Evolutionary conservation across 2,329 filamentous ascomycete genomes (phyloP), one percentile per base, ranked within the genome.

Genomic region (Scytalidium lignicola): DNA sequence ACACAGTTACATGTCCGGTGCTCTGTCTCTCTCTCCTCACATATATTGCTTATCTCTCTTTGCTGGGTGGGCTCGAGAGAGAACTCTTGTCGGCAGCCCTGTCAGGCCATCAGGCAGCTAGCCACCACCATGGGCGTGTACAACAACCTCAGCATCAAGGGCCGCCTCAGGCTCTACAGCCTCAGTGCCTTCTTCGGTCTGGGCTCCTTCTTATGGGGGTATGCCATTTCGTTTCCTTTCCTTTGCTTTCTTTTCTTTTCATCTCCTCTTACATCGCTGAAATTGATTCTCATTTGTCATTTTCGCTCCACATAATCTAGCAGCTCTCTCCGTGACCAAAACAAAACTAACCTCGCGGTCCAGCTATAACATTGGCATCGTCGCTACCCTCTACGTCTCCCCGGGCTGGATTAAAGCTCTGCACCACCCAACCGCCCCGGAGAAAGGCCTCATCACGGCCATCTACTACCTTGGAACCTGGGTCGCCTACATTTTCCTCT

Each of bases 401-500:
- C 73, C 73, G 0, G 78, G 78, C 17, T 82, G 78, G 65, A 64
- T 66, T n/a, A 61, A 67, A 17, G 65, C 72, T 6, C 68, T 80
- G 10, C 62, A 71, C 44, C 57, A 72, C 21, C 75, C 71, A 5
- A 67, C 64, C 1, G 69, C 76, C 2, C 63, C 70, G 5, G 67
- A 68, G 44, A 78, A 68, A 45, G 78, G 78, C 7, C 61, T 76
- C 37, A 73, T 82, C 57, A 80, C 78, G 1, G 74, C 71, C 39
- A 72, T 79, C 28, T 82, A 82, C 66, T 82, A 82, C 55, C 59
- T 78, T 15, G 79, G 79, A 41, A 80, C 78, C 3, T 76, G 76
- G 67, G 47, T 70, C 15, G 76, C 75, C 55, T 81, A 81, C 58
- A 55, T 81, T 2, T 74, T 80, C 53, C 47, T 82, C 18, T 74